Base-by-base conservation (phyloP, 1,284 basidiomycete species). In the Ceratobasidium sp. region DNA sequence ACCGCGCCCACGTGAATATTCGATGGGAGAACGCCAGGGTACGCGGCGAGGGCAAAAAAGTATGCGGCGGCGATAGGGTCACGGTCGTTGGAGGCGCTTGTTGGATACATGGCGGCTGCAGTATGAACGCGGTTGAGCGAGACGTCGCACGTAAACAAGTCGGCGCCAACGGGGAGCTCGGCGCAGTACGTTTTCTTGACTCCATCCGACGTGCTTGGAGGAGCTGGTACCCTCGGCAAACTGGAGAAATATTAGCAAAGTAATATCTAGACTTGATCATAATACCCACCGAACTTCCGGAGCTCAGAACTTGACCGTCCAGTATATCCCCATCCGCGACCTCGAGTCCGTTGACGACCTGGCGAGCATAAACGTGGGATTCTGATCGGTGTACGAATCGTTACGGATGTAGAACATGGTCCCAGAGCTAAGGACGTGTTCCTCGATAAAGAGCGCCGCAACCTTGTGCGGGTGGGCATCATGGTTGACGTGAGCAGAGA, bases 281-380 rank as follows among this genome's bases (percentile, higher is more conserved):
- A 23, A 14, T 33, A 50, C 73, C 27, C 38, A 75, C 73, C 27
- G 73, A 75, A 27, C 62, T 75, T 44, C 73, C 73, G n/a, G 65
- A 75, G 50, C 73, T 75, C 20, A 75, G 20, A 12, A 75, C 73
- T 23, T 23, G 44, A 8, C 73, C 62, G 23, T 75, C 60, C 10
- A 30, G 48, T 27, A 96, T 87, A 84, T 96, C 92, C 54, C 93
- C 96, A 82, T 97, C 94, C n/a, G 90, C 88, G 16, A 98, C 94
- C 83, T 96, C 94, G 71, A 96, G 86, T 50, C 94, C 94, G 79
- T 93, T 90, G 81, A 96, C 84, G 76, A 93, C 81, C 85, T 98
- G 95, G 79, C 91, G 90, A 79, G 92, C 90, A 82, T 94, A 96
- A 80, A 95, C 87, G 84, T 96, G 94, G n/a, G 94, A 93, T 88